These are phyloP conservation scores for Leccinum huronense DNA, from an alignment of 1,284 basidiomycete species.

Conservation along the genomic window DNA sequence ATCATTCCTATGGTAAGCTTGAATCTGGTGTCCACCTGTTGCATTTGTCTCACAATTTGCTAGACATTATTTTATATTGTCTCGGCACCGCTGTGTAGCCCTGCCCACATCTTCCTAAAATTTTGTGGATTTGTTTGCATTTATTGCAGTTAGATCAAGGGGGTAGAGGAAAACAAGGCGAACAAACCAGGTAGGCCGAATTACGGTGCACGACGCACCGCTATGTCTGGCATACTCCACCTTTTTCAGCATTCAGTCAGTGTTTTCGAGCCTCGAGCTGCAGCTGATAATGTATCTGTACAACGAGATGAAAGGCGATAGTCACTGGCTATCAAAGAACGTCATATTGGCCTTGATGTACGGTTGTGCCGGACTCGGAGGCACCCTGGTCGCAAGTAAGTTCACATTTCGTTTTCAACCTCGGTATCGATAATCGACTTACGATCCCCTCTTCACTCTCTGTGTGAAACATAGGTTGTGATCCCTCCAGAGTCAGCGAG, in stretches of 20 bases:
- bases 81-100: slow-evolving; percentile 30
- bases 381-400: slow-evolving; percentile 39
- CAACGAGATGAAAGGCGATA: slow-evolving; percentile 38
- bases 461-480: slow-evolving; percentile 11
- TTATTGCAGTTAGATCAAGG: slow-evolving; percentile 42
- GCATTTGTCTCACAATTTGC: too few relatives aligned
- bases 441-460: neutral
- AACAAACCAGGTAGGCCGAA: slow-evolving; percentile 37
- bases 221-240: slow-evolving; percentile 28
- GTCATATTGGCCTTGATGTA: slow-evolving; percentile 39
- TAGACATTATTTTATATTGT: too few relatives aligned
- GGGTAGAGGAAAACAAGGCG: slow-evolving; percentile 40
- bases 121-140: slow-evolving; percentile 37
- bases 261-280: slow-evolving; percentile 35
- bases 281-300: slow-evolving; percentile 36
- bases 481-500: slow-evolving; percentile 19
- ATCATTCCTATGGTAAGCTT: slow-evolving; percentile 40
- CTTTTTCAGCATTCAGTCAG: slow-evolving; percentile 31
- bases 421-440: neutral
- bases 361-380: slow-evolving; percentile 14
- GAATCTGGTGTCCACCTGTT: too few relatives aligned
- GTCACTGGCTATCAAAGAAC: slow-evolving; percentile 39
- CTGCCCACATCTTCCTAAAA: slow-evolving; percentile 23
- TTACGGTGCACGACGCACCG: too few relatives aligned
- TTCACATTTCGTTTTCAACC: neutral